Percentiles rank a stretch among this genome's conserved stretches.
These are phyloP conservation scores for Xylaria sp. DNA, from an alignment of 2,329 filamentous ascomycete species.

Conservation along the genomic window DNA sequence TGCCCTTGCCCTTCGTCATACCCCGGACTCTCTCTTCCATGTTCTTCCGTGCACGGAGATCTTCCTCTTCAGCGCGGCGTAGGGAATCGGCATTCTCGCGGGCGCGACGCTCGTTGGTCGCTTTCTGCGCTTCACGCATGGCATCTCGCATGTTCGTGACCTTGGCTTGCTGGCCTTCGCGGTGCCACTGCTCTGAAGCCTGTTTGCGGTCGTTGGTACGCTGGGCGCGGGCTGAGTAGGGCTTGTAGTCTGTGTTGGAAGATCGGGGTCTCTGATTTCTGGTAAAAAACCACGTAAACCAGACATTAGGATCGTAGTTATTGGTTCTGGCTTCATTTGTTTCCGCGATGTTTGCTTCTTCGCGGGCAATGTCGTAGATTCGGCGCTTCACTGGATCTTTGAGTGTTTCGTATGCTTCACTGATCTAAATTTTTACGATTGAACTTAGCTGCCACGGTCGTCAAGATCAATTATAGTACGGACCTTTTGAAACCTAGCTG, in stretches of 20 bases:
- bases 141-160: neutral
- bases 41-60: neutral
- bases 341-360: neutral
- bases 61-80: neutral
- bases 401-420: neutral
- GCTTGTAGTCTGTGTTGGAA: neutral
- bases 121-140: neutral
- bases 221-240: neutral
- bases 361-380: neutral
- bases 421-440: neutral
- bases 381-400: neutral
- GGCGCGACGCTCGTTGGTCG: neutral
- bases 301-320: neutral
- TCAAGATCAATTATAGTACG: neutral
- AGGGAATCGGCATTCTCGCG: neutral
- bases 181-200: neutral
- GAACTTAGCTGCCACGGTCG: neutral
- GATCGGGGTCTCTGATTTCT: neutral
- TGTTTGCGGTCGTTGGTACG: neutral
- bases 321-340: neutral
- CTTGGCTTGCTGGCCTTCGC: neutral
- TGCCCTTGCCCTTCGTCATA: neutral
- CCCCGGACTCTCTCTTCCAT: neutral
- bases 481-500: neutral
- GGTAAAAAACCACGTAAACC: neutral